These are phyloP conservation scores for Stenocarpella maydis DNA, from an alignment of 2,329 filamentous ascomycete genomes.

Conservation along the genomic window DNA sequence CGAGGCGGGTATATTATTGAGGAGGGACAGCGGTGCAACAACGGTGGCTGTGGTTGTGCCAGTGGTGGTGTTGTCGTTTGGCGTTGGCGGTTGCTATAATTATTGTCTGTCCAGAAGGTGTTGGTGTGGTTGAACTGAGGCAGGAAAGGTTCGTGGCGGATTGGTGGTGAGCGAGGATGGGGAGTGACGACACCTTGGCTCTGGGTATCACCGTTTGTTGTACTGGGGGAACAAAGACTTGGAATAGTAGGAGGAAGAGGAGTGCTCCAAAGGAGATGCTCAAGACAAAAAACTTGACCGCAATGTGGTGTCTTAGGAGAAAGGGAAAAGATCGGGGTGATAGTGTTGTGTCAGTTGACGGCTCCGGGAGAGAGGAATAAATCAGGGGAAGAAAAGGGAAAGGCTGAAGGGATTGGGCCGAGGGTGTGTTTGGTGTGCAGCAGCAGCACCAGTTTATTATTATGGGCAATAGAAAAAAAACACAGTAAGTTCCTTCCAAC, in stretches of 20 bases:
- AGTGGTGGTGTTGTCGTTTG: neutral
- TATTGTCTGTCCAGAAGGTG: neutral
- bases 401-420: conserved; percentile 11
- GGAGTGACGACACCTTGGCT: neutral
- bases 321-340: neutral
- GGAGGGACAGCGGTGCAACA: neutral
- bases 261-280: neutral
- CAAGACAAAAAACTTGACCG: conserved; percentile 4
- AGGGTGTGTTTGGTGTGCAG: neutral
- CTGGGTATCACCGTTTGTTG: neutral
- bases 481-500: neutral
- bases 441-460: no score
- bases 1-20: neutral
- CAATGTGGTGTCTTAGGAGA: conserved; percentile 11
- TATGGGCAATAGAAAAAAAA: neutral
- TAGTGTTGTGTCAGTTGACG: neutral
- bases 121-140: neutral
- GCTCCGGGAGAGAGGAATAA: conserved; percentile 13
- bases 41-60: neutral
- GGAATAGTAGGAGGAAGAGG: neutral
- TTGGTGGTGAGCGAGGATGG: neutral
- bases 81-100: neutral
- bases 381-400: neutral
- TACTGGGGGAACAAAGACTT: neutral
- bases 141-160: conserved; percentile 11